These are phyloP conservation scores for Ogataea angusta DNA, from an alignment of 805 yeast genomes.

Conservation along the genomic window DNA sequence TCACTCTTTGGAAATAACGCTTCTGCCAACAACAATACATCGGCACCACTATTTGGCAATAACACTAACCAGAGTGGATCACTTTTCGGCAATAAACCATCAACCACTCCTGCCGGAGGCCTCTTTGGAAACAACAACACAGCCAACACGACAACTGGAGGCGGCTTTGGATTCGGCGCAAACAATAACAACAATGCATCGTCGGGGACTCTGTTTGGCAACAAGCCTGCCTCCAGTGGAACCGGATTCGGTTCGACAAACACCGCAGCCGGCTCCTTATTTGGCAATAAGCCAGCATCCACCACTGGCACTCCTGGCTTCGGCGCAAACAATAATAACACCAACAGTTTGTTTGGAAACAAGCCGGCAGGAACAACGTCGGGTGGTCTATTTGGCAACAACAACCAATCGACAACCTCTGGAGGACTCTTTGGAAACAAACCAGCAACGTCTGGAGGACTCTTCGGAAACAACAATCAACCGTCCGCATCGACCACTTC, in stretches of 20 bases:
- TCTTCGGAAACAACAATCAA: slow-evolving; percentile 24
- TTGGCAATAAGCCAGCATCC: slow-evolving; percentile 33
- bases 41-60: slow-evolving; percentile 16
- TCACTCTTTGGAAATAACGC: slow-evolving; percentile 31
- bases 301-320: slow-evolving; percentile 19
- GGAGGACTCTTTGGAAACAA: slow-evolving; percentile 38
- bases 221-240: slow-evolving; percentile 22
- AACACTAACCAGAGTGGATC: slow-evolving; percentile 31
- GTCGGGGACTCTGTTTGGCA: slow-evolving; percentile 37
- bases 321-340: slow-evolving; percentile 10
- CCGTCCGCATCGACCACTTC: slow-evolving; percentile 20
- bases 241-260: slow-evolving; percentile 17
- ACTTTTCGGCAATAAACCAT: slow-evolving; percentile 34
- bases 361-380: slow-evolving; percentile 22
- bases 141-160: slow-evolving; percentile 16
- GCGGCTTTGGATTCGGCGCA: slow-evolving; percentile 17
- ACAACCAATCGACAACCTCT: slow-evolving; percentile 10
- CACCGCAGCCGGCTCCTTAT: slow-evolving; percentile 36
- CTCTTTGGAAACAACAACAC: slow-evolving; percentile 35
- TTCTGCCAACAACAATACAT: slow-evolving; percentile 3
- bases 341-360: slow-evolving; percentile 39
- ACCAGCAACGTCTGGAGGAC: slow-evolving; percentile 28
- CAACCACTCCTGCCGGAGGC: slow-evolving; percentile 34
- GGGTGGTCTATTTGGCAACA: slow-evolving; percentile 17
- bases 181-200: slow-evolving; percentile 17